phyloP scores from a whole-genome alignment of 805 yeast species.

The Cyberlindnera xylosilytica region DNA sequence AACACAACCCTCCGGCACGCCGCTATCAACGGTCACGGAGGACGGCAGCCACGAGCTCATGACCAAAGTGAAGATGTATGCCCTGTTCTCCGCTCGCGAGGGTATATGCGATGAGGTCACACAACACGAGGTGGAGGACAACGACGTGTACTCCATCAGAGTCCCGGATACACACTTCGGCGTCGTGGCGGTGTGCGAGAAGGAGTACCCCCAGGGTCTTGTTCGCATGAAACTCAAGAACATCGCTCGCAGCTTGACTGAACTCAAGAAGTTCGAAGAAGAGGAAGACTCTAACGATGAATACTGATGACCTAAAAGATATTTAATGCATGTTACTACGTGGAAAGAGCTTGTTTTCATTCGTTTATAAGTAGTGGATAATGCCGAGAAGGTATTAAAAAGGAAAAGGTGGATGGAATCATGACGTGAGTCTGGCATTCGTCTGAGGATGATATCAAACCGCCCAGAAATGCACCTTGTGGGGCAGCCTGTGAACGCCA shows the following conservation, averaged over 20 bases:
- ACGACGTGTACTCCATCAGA: constrained; percentile 6
- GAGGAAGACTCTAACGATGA: constrained; percentile 7
- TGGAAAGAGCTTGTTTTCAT: too few relatives aligned
- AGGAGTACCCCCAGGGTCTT: constrained; percentile 25
- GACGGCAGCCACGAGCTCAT: neutral
- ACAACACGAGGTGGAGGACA: constrained; percentile 10
- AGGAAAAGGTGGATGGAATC: neutral
- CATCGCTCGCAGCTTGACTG: constrained; percentile 15
- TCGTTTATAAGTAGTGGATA: neutral
- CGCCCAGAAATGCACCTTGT: neutral
- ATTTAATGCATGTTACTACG: neutral
- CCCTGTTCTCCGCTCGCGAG: constrained; percentile 14
- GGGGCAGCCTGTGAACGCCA: neutral
- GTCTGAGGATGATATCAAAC: neutral
- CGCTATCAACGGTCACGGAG: constrained; percentile 14
- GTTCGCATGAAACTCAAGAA: constrained; percentile 19
- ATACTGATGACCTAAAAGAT: neutral
- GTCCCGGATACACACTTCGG: constrained; percentile 20
- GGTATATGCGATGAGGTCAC: constrained; percentile 9
- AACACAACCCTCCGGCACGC: constrained; percentile 10
- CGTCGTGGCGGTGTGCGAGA: constrained; percentile 22
- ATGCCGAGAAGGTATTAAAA: neutral
- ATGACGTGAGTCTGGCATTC: neutral
- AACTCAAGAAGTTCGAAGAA: constrained; percentile 22
- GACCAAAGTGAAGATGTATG: constrained; percentile 21